Conservation (phyloP, 768 basidiomycete genomes). For the Mrakia gelida region DNA sequence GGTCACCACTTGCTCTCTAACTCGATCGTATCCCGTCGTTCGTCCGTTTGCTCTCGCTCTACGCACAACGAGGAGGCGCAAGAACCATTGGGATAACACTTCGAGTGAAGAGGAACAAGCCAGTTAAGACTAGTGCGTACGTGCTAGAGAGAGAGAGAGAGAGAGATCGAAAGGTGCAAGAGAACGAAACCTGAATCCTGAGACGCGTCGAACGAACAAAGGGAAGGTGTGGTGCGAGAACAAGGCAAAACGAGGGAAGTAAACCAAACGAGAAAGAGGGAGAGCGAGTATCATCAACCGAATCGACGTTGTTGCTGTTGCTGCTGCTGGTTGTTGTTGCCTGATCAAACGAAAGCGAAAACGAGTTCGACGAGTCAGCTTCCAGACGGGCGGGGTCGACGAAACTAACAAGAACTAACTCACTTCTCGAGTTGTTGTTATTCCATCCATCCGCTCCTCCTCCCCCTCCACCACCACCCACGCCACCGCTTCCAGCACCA, state of each 20-base stretch:
- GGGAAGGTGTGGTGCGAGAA: too few species aligned
- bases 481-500: slow-evolving; percentile 6
- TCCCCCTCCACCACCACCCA: neutral
- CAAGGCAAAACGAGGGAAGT: too few species aligned
- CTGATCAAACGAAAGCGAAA: neutral
- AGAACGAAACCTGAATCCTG: too few species aligned
- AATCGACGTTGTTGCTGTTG: slow-evolving; percentile 9
- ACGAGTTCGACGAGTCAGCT: neutral
- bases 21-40: too few species aligned
- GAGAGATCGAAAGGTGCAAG: too few species aligned
- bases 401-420: neutral
- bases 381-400: neutral
- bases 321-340: neutral
- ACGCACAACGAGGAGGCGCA: too few species aligned
- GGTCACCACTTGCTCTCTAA: too few species aligned
- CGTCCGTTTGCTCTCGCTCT: too few species aligned
- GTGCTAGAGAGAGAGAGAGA: too few species aligned
- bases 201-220: too few species aligned
- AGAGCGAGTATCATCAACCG: neutral
- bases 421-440: neutral
- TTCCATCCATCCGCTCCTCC: neutral
- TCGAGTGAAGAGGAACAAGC: neutral
- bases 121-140: too few species aligned
- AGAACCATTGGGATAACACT: neutral
- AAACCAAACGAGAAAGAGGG: too few species aligned